Evolutionary conservation across 257 asterid genomes (phyloP).

Genomic region (Misopates orontium): DNA sequence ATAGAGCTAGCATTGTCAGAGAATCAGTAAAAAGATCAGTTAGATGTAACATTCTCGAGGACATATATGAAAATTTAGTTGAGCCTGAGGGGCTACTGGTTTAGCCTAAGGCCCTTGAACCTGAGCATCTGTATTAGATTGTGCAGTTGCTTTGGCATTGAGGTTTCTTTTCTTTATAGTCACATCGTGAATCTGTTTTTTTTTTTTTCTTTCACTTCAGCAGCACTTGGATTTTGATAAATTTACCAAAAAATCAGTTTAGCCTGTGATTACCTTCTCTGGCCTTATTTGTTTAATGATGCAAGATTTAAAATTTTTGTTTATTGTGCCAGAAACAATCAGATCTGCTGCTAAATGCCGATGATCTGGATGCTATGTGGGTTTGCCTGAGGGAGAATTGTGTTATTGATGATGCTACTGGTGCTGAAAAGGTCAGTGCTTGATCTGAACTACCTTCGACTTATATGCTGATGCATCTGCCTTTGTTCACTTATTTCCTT

Average conservation of each 20-base stretch:
- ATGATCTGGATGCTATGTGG: conserved; percentile 99
- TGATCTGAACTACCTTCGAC: conserved; percentile 14
- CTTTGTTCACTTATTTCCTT: not conserved
- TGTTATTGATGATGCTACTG: conserved; percentile 98
- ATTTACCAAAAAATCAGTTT: not conserved
- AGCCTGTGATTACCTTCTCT: not conserved
- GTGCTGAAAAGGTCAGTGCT: conserved; percentile 88
- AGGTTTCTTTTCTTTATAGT: not conserved
- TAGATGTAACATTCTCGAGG: not conserved
- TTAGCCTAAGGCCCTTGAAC: conserved; percentile 6
- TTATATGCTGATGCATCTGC: conserved; percentile 9
- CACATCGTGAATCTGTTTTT: conserved; percentile 2
- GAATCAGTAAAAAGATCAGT: not conserved
- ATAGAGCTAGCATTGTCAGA: not conserved
- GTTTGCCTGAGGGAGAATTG: conserved; percentile 97
- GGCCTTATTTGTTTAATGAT: not conserved
- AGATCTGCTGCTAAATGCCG: conserved; percentile 96
- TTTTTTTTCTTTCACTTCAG: conserved; percentile 10
- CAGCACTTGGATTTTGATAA: not conserved
- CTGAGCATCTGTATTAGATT: not conserved
- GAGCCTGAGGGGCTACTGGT: not conserved
- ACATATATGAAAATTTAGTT: not conserved
- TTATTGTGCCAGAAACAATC: conserved; percentile 84
- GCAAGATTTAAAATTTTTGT: not conserved
- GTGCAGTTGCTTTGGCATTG: conserved; percentile 16